Base-by-base conservation (phyloP, 2,329 filamentous ascomycete genomes). In the Hypoxylon rubiginosum region DNA sequence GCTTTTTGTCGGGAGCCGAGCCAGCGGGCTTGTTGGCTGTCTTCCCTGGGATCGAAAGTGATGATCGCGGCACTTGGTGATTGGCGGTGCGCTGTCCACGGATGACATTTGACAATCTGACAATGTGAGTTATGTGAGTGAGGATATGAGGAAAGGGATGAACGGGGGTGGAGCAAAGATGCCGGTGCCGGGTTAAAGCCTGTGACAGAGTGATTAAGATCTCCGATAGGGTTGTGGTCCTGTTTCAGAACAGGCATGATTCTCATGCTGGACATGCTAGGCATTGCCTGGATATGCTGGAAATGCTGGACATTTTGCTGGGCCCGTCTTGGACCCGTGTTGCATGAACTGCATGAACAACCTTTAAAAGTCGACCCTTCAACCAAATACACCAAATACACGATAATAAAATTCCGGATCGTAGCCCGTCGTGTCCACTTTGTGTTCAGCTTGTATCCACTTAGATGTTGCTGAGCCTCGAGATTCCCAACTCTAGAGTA, bases 231-330 rank as follows among this genome's bases (percentile, higher is more conserved):
- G 71, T 70, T 70, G 68, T 64, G 66, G 32, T 68, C 46, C 19
- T 67, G 72, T 74, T 74, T 74, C 72, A 74, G 70, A 73, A 70
- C 58, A 60, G 64, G 71, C 65, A 74, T 72, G 68, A 65, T 62
- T 62, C 66, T 73, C 58, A 72, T 71, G 70, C 71, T 70, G 64
- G 21, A 24, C 21, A 24, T 24, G 21, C 21, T 24, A 4, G 21
- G 4, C 21, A 24, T 24, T 24, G 21, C 21, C 21, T 24, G 4
- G 21, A 4, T 4, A 24, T 24, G 21, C 21, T 24, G 21, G 21
- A 4, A 24, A 24, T 24, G 21, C 21, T 24, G 21, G 21, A 24
- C 21, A 24, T 24, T 24, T 24, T 71, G 70, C 71, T 70, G 64
- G 64, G 48, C 61, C 36, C 36, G 36, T 17, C 39, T 43, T 43